Percentiles rank a stretch among this genome's conserved stretches.
Conservation (phyloP, 805 yeast species). For the Barnettozyma vustinii region DNA sequence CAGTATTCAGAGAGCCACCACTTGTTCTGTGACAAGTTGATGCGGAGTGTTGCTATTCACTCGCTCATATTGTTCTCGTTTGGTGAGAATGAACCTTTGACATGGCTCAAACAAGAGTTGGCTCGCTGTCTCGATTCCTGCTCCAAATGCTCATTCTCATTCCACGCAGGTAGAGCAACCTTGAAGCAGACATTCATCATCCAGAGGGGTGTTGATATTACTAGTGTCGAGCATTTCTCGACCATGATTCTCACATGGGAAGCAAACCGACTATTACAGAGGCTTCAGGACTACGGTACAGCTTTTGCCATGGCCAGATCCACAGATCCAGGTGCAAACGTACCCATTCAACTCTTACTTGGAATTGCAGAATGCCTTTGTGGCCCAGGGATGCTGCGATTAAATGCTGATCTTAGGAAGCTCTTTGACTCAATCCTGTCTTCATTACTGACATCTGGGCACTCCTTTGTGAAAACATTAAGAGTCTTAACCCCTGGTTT, state of each 20-base stretch:
- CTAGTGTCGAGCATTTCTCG: slow-evolving; percentile 20
- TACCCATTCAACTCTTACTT: slow-evolving; percentile 16
- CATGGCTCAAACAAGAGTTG: slow-evolving; percentile 37
- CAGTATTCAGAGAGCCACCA: slow-evolving; percentile 33
- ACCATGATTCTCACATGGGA: slow-evolving; percentile 24
- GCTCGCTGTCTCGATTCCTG: slow-evolving; percentile 41
- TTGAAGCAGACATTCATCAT: slow-evolving; percentile 47
- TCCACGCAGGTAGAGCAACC: slow-evolving; percentile 47
- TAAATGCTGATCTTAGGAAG: slow-evolving; percentile 30
- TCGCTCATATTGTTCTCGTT: slow-evolving; percentile 58
- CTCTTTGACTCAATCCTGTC: slow-evolving; percentile 34
- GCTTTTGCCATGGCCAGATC: background rate
- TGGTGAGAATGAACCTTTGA: slow-evolving; percentile 39
- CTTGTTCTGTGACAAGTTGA: slow-evolving; percentile 49
- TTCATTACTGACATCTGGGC: slow-evolving; percentile 25
- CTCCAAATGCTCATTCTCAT: slow-evolving; percentile 46
- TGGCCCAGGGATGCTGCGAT: slow-evolving; percentile 46
- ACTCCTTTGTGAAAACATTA: slow-evolving; percentile 22
- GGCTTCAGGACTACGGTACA: slow-evolving; percentile 1
- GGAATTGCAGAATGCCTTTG: slow-evolving; percentile 43
- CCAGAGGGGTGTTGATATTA: slow-evolving; percentile 36
- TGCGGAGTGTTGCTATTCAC: slow-evolving; percentile 47
- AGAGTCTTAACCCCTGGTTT: slow-evolving; percentile 41
- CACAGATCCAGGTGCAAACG: background rate
- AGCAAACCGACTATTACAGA: slow-evolving; percentile 15